Evolutionary conservation across 371 early-diverging fungal genomes (phyloP), one percentile per base, ranked within the genome.

Genomic region (Rhizomucor miehei): DNA sequence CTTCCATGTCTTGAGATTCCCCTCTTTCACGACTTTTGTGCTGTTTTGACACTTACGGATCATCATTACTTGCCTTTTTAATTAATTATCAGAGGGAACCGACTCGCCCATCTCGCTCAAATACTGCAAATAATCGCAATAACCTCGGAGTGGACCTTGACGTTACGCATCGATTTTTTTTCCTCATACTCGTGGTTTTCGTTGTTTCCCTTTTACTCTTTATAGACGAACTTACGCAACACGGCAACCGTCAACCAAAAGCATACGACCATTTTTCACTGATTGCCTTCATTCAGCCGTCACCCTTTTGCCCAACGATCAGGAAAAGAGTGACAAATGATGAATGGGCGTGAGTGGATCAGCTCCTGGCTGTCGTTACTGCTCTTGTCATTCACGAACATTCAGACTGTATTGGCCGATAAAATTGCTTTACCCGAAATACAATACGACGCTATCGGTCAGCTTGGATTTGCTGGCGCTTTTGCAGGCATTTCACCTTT

Each of bases 401-500:
- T 16, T 41, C 29, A 29, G 8, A 29, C 29, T 29, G 29, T 29
- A 8, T 8, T 29, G 5, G 48, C 37, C 40, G 35, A 46, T 9
- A 36, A 47, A 35, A 41, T 62, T 45, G 46, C 44, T 34, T 34
- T 44, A 20, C 66, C 70, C 10, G 19, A 24, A 11, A 39, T 65
- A 24, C 51, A 55, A 14, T 34, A 17, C 14, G 56, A 59, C 11
- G 52, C 40, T 12, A 46, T 62, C 45, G 70, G 70, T 34, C 67
- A 65, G 41, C 57, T 73, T 13, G 74, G 71, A 13, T 61, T 69
- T 49, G 56, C 60, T 19, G 74, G 74, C 40, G 61, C 67, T 35
- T 70, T 56, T 56, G 70, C 74, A n/a, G 71, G 74, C 25, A 56
- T 73, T 38, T 73, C 74, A 25, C 54, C 57, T 34, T 58, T 47